Evolutionary conservation across 2,329 filamentous ascomycete genomes (phyloP), one percentile per base, ranked within the genome.

Genomic region (Pseudogymnoascus sp.): DNA sequence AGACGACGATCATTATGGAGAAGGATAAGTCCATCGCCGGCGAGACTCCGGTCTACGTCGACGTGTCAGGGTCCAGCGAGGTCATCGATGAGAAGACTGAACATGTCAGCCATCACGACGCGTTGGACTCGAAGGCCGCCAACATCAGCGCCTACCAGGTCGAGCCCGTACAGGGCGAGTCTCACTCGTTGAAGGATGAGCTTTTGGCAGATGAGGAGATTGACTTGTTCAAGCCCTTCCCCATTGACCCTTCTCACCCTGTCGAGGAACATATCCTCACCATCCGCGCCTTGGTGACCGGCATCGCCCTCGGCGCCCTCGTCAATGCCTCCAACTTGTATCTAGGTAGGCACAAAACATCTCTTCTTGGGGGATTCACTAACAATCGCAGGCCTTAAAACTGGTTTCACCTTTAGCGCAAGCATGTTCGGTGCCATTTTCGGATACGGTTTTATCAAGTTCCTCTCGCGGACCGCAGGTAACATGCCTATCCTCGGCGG

Each of bases 301-400:
- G 84, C 53, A 78, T 81, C 62, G 69, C 82, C 44, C 79, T 84
- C 31, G 84, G 84, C 56, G 82, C 80, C 14, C 76, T 86, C 7
- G 82, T 86, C 67, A 85, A 84, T 68, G 82, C 83, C 8, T 85
- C 82, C 64, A 86, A 86, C 69, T 76, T 86, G 44, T 86, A 86
- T 67, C 78, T 86, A 25, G 83, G 83, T 77, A 74, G 23, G 50
- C 18, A 12, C 14, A 16, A 76, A 77, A 76, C 59, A 70, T 70
- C 40, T 61, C 70, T 23, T 71, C 70, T 63, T 67, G 69, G 40
- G 67, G 69, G 67, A 68, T 70, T 68, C 47, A 28, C 37, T 65
- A 61, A 11, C 62, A 38, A 25, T 35, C 23, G 65, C 42, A 78
- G 78, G 78, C 63, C 74, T 82, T 64, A 81, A 81, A 69, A 81